phyloP scores from a whole-genome alignment of 768 basidiomycete species.

The Phanerochaete sordida region DNA sequence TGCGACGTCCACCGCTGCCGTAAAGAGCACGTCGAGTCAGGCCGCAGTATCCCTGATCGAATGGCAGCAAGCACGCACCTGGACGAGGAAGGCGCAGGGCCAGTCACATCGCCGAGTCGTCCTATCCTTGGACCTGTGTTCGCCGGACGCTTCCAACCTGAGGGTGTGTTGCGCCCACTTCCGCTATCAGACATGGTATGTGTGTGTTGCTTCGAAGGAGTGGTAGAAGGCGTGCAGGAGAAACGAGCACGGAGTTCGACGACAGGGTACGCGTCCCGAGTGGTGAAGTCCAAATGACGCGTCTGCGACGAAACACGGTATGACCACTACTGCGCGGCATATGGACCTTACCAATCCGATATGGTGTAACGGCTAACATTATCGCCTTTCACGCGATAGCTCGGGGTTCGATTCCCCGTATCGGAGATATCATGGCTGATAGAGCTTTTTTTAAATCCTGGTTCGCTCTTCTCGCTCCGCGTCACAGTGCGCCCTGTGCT shows the following conservation, averaged over 20 bases:
- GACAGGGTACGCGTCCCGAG: neutral
- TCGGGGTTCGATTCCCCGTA: slow-evolving; percentile 41
- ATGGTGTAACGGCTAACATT: slow-evolving; percentile 39
- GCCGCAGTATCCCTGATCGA: too few species aligned
- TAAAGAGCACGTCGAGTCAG: neutral
- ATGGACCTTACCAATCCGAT: slow-evolving; percentile 27
- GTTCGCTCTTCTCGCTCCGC: too few species aligned
- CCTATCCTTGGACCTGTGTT: slow-evolving; percentile 17
- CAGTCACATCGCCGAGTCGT: slow-evolving; percentile 19
- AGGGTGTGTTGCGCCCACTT: neutral
- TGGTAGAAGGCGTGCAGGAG: neutral
- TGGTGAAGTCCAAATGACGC: neutral
- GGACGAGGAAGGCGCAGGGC: slow-evolving; percentile 13
- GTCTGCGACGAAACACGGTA: too few species aligned
- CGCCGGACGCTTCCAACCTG: slow-evolving; percentile 6
- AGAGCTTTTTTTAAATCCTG: neutral
- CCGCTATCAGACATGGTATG: neutral
- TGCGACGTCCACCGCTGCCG: slow-evolving; percentile 15
- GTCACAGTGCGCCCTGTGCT: too few species aligned
- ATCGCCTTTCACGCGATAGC: slow-evolving; percentile 38
- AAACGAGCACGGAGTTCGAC: neutral
- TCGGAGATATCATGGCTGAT: slow-evolving; percentile 28
- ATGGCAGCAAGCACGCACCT: slow-evolving; percentile 12
- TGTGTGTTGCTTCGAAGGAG: too few species aligned
- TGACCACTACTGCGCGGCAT: too few species aligned